These are phyloP conservation scores for Rhizopogon salebrosus DNA, from an alignment of 768 basidiomycete species.

Conservation along the genomic window DNA sequence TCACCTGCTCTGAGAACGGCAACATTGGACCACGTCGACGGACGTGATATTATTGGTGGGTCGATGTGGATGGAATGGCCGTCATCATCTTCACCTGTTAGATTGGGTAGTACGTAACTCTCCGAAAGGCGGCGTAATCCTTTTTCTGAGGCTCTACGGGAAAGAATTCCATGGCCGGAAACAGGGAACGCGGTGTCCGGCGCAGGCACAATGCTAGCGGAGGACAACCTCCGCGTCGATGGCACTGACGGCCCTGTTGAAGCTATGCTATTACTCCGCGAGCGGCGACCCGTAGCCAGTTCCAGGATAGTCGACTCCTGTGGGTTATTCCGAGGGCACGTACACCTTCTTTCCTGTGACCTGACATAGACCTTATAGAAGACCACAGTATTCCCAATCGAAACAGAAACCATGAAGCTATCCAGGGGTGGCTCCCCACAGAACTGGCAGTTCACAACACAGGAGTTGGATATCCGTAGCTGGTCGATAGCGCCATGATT, in stretches of 20 bases:
- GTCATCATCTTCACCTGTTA: constrained; percentile 23
- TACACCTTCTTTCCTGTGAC: constrained; percentile 57
- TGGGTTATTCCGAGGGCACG: constrained; percentile 52
- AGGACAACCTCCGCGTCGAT: constrained; percentile 44
- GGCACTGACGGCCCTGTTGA: constrained; percentile 35
- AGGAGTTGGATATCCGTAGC: constrained; percentile 55
- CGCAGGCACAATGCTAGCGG: constrained; percentile 31
- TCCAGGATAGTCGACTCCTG: constrained; percentile 42
- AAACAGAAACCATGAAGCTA: constrained; percentile 61
- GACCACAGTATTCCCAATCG: constrained; percentile 56
- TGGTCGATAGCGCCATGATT: constrained; percentile 52
- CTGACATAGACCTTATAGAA: constrained; percentile 62
- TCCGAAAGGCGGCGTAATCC: constrained; percentile 49
- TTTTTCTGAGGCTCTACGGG: constrained; percentile 70
- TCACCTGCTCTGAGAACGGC: constrained; percentile 49
- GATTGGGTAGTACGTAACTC: constrained; percentile 36
- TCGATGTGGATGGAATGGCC: constrained; percentile 21
- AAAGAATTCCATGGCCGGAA: constrained; percentile 74
- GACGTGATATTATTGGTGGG: constrained; percentile 25
- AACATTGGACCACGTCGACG: constrained; percentile 41
- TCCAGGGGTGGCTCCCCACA: constrained; percentile 69
- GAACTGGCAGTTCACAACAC: constrained; percentile 53
- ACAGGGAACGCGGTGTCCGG: constrained; percentile 64
- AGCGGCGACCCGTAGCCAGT: constrained; percentile 42
- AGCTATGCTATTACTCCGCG: constrained; percentile 57